Base-by-base conservation (phyloP, 140 eudicot species). In the Ambrosia hybrid region DNA sequence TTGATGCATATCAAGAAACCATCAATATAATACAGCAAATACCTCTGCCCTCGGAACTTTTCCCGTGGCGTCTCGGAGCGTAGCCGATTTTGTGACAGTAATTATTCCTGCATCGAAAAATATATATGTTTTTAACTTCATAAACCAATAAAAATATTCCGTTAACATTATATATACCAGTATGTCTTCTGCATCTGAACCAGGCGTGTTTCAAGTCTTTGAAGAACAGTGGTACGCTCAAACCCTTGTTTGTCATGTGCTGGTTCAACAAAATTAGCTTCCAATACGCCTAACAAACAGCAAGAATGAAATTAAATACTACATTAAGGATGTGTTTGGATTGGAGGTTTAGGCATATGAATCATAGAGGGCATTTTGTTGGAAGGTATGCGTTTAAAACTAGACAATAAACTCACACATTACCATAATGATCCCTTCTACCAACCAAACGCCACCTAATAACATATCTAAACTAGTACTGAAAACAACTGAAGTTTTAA, bases 161-260 rank as follows among this genome's bases (percentile, higher is more conserved):
- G 36, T 53, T 36, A 58, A 61, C 15, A 63, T 65, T 46, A 57
- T 70, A 62, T 76, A 69, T 62, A 92, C 98, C 98, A 92, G 73
- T 89, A 92, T 39, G 81, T 77, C 81, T 82, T 92, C 53, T 92
- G 98, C 96, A 89, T 81, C 21, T 85, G 83, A 68, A 87, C 12
- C 68, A 92, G 80, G 53, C 82, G 75, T 57, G 78, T 38, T 79
- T 92, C 98, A 17, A 92, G 96, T 76, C 96, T 79, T 41, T 86
- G 79, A 78, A 92, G 96, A 77, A 92, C 96, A 69, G 73, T 89
- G 1, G 98, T 92, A 41, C 98, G 91, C 84, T 92, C 98, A 83
- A 92, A 92, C 9, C 96, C 98, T 83, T 92, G 98, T 74, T 92
- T 92, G 74, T 92, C 96, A 76, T 92, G 98, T 63, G 98, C 98